Conservation (phyloP, 441 rosid genomes). For the Aquilaria agallochum region DNA sequence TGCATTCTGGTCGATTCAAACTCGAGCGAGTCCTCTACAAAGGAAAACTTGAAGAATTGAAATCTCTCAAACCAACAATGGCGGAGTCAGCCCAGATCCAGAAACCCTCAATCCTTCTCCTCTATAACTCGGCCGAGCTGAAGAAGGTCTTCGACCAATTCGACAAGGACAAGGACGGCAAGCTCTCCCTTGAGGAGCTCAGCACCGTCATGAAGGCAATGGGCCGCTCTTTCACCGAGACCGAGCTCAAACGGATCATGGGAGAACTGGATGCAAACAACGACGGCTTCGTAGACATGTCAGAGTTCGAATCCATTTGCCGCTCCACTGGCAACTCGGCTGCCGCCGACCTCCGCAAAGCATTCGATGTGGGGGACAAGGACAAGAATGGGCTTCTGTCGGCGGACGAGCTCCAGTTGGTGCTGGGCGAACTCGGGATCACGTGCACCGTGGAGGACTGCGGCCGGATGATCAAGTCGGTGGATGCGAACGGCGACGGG, state of each 20-base stretch:
- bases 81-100: not conserved
- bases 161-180: conserved; percentile 52
- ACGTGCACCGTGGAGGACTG: conserved; percentile 46
- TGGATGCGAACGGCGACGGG: conserved; percentile 58
- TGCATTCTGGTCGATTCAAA: too few relatives aligned
- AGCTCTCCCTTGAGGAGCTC: conserved; percentile 51
- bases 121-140: conserved; percentile 36
- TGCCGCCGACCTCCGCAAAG: conserved; percentile 47
- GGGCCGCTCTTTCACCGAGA: conserved; percentile 34
- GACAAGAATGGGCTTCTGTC: conserved; percentile 63
- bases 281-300: conserved; percentile 47
- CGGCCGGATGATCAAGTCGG: conserved; percentile 40
- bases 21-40: too few relatives aligned
- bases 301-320: conserved; percentile 45
- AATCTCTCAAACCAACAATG: not conserved
- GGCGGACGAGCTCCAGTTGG: conserved; percentile 44
- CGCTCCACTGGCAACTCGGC: conserved; percentile 23
- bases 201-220: conserved; percentile 39
- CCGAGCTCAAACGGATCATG: conserved; percentile 39
- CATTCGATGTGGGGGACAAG: conserved; percentile 54
- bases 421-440: conserved; percentile 43
- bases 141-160: conserved; percentile 59
- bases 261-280: conserved; percentile 49
- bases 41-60: too few relatives aligned
- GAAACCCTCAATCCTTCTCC: conserved; percentile 3